Evolutionary conservation across 1,284 basidiomycete genomes (phyloP), one percentile per base, ranked within the genome.

Genomic region (Ustilago loliicola): DNA sequence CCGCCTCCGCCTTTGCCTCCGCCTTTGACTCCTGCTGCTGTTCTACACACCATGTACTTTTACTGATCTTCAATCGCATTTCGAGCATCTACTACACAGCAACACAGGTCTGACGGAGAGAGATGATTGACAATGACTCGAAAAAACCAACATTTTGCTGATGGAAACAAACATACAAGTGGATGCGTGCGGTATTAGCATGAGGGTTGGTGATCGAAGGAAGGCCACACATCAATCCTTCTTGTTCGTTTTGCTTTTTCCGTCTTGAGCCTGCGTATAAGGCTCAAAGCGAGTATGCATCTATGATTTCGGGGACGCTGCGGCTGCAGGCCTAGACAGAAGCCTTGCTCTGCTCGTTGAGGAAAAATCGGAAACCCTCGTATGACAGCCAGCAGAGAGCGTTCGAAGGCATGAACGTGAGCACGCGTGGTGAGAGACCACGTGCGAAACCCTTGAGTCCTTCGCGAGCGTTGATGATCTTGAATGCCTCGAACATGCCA

Each of bases 341-440:
- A 10, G 75, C 60, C 59, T 77, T 77, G 64, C 42, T 47, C 64
- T 77, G 70, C 61, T 83, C 70, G 66, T 80, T 80, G 36, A 85
- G 74, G 74, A 84, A 77, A 75, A 83, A 86, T 10, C 82, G 77
- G 82, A 86, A 86, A 8, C 83, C 81, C 62, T 86, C 85, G 72
- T 86, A 86, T 29, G 82, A 84, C 66, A 98, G 89, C 96, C 97
- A 99, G 88, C 94, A 97, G 58, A 99, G 89, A 8, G 97, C 97
- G 68, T 97, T 98, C 85, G 94, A 96, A 10, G 97, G 97, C 91
- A 98, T 95, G 76, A 94, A 94, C 11, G 96, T 97, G 85, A 99
- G 88, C 54, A 99, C 92, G 55, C 97, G 91, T 7, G 97, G 97
- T 60, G 93, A 90, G 83, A 99, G 89, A 29, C 97, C 97, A 80